Evolutionary conservation across 345 rosid genomes (phyloP).

Genomic region (Salix koriyanagi): DNA sequence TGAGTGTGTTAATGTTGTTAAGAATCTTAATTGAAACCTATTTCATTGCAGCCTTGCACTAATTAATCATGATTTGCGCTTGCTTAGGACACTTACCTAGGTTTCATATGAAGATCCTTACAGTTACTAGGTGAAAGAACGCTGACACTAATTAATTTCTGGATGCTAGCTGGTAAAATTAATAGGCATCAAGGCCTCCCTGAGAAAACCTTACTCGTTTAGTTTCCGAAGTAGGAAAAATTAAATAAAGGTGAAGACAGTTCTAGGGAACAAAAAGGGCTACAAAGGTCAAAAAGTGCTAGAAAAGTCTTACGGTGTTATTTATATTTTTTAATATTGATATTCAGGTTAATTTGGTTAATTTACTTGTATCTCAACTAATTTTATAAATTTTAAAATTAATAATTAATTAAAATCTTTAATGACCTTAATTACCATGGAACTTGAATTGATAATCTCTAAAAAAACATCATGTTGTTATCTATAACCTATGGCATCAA

Average conservation of each 20-base stretch:
- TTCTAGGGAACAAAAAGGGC: not conserved
- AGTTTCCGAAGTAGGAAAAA: not conserved
- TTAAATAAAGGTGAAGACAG: not conserved
- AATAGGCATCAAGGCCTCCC: not conserved
- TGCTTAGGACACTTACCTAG: not conserved
- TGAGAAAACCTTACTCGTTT: not conserved
- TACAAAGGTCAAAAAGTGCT: no score
- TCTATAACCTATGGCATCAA: no score
- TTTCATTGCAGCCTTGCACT: not conserved
- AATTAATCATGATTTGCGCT: not conserved
- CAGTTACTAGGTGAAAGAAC: not conserved
- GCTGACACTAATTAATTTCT: not conserved
- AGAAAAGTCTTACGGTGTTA: no score
- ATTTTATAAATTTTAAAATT: no score
- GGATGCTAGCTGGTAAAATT: not conserved
- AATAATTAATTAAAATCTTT: no score
- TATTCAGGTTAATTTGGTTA: fast-evolving
- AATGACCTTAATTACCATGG: no score
- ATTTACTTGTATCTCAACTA: no score
- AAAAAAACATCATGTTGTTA: no score
- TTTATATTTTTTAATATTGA: no score
- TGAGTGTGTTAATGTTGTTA: no score
- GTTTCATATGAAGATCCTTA: not conserved
- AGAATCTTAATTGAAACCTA: not conserved
- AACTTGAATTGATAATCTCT: no score